These are phyloP conservation scores for Ichthyophonus hoferi DNA, from an alignment of 208 protist genomes.

Conservation along the genomic window DNA sequence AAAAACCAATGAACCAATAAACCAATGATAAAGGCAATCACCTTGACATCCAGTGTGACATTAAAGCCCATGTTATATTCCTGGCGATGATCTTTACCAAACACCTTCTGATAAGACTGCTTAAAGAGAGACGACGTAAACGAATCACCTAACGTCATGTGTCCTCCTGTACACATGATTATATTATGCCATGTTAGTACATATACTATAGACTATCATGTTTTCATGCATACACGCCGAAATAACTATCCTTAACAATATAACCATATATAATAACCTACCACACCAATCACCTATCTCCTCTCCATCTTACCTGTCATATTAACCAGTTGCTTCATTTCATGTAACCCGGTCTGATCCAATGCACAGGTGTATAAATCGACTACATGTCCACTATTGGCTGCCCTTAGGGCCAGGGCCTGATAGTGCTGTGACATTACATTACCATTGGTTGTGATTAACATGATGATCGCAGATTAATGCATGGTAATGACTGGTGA, in stretches of 20 bases:
- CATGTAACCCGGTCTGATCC: constrained; percentile 90
- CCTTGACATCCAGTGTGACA: constrained; percentile 85
- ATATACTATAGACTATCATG: not conserved
- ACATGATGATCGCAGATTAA: too few relatives aligned
- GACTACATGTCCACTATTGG: constrained; percentile 83
- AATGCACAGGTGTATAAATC: constrained; percentile 91
- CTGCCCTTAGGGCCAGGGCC: constrained; percentile 82
- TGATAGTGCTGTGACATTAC: constrained; percentile 83
- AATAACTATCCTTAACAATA: not conserved
- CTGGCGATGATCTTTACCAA: constrained; percentile 61
- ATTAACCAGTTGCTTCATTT: constrained; percentile 78
- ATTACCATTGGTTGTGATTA: too few relatives aligned
- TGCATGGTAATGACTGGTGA: too few relatives aligned
- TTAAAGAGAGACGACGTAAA: constrained; percentile 90
- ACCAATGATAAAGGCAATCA: not conserved
- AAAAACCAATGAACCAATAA: too few relatives aligned
- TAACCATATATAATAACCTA: not conserved
- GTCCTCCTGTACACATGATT: constrained; percentile 76
- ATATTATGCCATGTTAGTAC: constrained; percentile 50
- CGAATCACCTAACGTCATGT: constrained; percentile 88
- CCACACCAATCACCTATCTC: not conserved
- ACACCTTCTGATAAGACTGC: constrained; percentile 78
- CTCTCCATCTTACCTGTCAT: constrained; percentile 53
- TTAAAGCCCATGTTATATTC: constrained; percentile 85
- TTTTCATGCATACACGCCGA: not conserved